Base-by-base conservation (phyloP, 2,329 filamentous ascomycete species). In the Sporothrix humicola region DNA sequence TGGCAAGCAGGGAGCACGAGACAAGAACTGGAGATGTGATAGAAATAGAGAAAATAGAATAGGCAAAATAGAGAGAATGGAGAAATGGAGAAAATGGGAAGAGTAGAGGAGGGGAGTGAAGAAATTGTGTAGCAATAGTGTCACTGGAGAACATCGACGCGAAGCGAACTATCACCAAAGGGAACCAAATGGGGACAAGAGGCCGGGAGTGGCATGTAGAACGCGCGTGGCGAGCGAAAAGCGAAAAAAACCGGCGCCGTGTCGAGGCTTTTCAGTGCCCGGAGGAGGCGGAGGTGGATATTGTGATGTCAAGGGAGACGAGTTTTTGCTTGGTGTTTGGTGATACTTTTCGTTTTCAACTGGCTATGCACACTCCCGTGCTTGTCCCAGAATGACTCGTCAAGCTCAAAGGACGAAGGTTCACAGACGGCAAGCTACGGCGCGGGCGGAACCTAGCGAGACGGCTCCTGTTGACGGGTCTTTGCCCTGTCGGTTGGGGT, bases 401-500 rank as follows among this genome's bases (percentile, higher is more conserved):
- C 31, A 37, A 7, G 31, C 31, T 37, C 31, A 37, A 37, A 37
- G 58, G 58, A 44, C 7, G 31, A 44, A 44, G 58, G 58, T 5
- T 42, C 31, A 63, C 61, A 65, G 61, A 17, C n/a, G 37, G 61
- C 61, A 26, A 17, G 61, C 9, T 15, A 46, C 61, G 61, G 42
- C 61, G 61, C 61, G 42, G 61, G 48, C n/a, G 42, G 61, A 37
- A 10, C 61, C 12, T 26, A 48, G 61, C 61, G 61, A 15, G 61
- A 65, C 61, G 61, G 61, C 42, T 65, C 44, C 42, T 48, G 10
- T 65, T n/a, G 31, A 23, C 31, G 31, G 31, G 31, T 37, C 31
- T 37, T 37, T 37, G 31, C 31, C 31, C 31, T 37, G 31, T 37
- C 31, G 31, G 31, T 37, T 37, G 31, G 7, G 31, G 31, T 37